These are phyloP conservation scores for Tetrapyrgos nigripes DNA, from an alignment of 1,284 basidiomycete species.

Conservation along the genomic window DNA sequence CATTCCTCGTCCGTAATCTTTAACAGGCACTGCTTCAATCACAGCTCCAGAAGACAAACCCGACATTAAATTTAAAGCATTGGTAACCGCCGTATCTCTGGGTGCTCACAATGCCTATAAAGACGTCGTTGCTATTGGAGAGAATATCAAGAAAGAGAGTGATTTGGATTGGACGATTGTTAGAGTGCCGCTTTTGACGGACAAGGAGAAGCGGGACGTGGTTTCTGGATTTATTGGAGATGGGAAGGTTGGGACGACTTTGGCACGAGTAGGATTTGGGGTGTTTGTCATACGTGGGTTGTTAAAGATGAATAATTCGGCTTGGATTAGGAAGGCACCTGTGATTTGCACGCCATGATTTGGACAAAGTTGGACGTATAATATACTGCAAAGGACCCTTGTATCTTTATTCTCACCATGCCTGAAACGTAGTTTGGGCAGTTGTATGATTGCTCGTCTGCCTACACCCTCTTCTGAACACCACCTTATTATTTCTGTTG, in stretches of 20 bases:
- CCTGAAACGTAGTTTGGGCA: too few relatives aligned
- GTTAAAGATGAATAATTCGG: slow-evolving; percentile 45
- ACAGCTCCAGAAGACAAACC: slow-evolving; percentile 64
- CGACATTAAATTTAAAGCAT: slow-evolving; percentile 50
- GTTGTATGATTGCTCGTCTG: too few relatives aligned
- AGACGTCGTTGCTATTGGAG: slow-evolving; percentile 59
- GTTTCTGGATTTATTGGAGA: slow-evolving; percentile 72
- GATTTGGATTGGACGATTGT: slow-evolving; percentile 71
- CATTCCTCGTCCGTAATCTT: neutral
- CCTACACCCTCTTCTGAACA: too few relatives aligned
- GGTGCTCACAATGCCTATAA: slow-evolving; percentile 49
- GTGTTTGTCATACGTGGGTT: slow-evolving; percentile 60
- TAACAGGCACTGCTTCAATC: slow-evolving; percentile 57
- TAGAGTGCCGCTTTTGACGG: slow-evolving; percentile 65
- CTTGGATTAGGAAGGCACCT: slow-evolving; percentile 50
- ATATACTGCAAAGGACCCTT: neutral
- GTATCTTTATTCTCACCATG: neutral
- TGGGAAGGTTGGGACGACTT: slow-evolving; percentile 49
- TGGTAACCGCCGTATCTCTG: slow-evolving; percentile 46
- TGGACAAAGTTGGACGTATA: too few relatives aligned
- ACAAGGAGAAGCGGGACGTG: slow-evolving; percentile 48
- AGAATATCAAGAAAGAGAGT: slow-evolving; percentile 54
- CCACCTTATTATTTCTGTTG: too few relatives aligned
- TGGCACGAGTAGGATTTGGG: slow-evolving; percentile 63
- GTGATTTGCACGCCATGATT: slow-evolving; percentile 14